Evolutionary conservation across 1,139 yeast species (phyloP), one percentile per base, ranked within the genome.

Genomic region (Pichia sp.): DNA sequence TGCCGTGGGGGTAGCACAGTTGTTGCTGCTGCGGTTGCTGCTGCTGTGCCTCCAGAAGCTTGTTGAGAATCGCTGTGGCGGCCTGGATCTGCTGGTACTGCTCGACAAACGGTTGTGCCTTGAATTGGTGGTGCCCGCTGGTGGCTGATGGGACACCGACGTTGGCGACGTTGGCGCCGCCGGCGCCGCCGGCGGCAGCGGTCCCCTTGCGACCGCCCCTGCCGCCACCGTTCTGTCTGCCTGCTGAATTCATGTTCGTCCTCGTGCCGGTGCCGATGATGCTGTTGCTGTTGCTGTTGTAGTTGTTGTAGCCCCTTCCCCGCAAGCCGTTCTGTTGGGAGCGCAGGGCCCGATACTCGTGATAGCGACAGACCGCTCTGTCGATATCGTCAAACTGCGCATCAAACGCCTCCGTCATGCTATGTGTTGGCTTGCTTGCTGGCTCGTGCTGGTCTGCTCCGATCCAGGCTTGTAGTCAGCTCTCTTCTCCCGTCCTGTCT

Each of bases 331-430:
- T 41, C 44, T 41, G 44, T 5, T 41, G 19, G 19, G 44, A 31
- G 6, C 26, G 45, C 23, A 13, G 10, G 15, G 31, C 30, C 47
- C 44, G 19, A 13, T 48, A 30, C 13, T 41, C 48, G 44, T 43
- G 23, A 48, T 42, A 34, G 6, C 31, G 47, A 36, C 36, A 19
- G n/a, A 53, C 47, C 15, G 52, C 52, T 34, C 51, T 52, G n/a
- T 53, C 56, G 31, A 55, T 48, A 26, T 55, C 58, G 11, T 50
- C 55, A n/a, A 53, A 8, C 46, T 55, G 58, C 30, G 48, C 10
- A 11, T 31, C 50, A 41, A 55, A 55, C 15, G 53, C 45, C n/a
- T 19, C 46, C 10, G 42, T 13, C 50, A 41, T 51, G 46, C 10
- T 13, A 29, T 23, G 31, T 26, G n/a, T 31, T 11, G 6, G 34